Base-by-base conservation (phyloP, 768 basidiomycete species). In the Hypholoma fasciculare region DNA sequence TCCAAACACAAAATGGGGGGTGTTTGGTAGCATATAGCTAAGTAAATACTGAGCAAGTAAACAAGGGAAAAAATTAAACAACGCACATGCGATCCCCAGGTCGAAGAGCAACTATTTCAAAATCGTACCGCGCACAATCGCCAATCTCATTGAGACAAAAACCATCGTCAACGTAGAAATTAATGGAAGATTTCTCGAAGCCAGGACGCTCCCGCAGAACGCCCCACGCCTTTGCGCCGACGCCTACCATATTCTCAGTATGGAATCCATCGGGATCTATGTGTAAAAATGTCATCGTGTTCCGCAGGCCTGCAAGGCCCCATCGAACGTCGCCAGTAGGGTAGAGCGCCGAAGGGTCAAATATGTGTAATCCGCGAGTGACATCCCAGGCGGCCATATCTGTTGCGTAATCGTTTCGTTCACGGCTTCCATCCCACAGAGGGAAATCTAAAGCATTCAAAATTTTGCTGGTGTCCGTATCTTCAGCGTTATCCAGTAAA, bases 361-460 rank as follows among this genome's bases (percentile, higher is more conserved):
- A 8, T 27, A 7, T 23, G 23, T 27, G 40, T 43, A 16, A 43
- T 11, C 57, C 53, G 40, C 50, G 51, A 6, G 55, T 59, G 16
- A 38, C 34, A 47, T 61, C 49, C 57, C 57, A 64, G 3, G 57
- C 60, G 40, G 58, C 17, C 3, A 52, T 23, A n/a, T 61, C 63
- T 19, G 36, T 61, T 14, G 47, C 27, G 34, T 51, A 56, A 30
- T 20, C 27, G 9, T 49, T 49, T 20, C 27, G 57, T 17, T 56
- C 54, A 1, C 23, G 42, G 37, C 20, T 52, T 12, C 34, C 42
- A 19, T 47, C 34, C n/a, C 26, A 37, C 7, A 54, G 13, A 11
- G 57, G 60, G 40, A 61, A 30, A 14, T 64, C 60, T 26, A 64
- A 43, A 4, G 54, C 60, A 48, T 64, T 64, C 17, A 61, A 36